Conservation (phyloP, 768 basidiomycete species). For the Kwoniella shandongensis region DNA sequence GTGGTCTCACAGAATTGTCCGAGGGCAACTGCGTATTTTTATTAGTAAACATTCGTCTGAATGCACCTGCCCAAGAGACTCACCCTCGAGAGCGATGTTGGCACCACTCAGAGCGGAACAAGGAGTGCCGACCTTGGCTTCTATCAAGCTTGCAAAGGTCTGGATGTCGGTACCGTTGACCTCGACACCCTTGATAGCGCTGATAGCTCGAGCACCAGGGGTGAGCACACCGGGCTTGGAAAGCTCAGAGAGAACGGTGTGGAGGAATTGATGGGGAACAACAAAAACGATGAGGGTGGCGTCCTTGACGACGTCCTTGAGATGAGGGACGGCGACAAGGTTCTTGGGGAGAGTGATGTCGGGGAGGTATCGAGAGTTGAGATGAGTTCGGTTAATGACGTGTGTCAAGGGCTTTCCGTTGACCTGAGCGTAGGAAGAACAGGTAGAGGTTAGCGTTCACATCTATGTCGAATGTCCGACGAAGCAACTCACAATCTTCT, state of each 20-base stretch:
- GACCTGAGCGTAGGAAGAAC: slow-evolving; percentile 39
- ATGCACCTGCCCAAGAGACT: too few species aligned
- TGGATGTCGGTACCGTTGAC: slow-evolving; percentile 55
- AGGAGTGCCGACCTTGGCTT: slow-evolving; percentile 53
- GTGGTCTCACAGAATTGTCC: slow-evolving; percentile 59
- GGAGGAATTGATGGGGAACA: slow-evolving; percentile 55
- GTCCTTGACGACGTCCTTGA: slow-evolving; percentile 55
- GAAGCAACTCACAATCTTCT: slow-evolving; percentile 54
- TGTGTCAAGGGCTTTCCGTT: slow-evolving; percentile 54
- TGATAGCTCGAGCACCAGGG: slow-evolving; percentile 54
- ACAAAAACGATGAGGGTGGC: slow-evolving; percentile 57
- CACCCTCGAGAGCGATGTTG: slow-evolving; percentile 56
- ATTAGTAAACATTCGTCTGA: not conserved
- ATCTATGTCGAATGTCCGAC: not conserved
- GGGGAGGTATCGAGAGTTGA: slow-evolving; percentile 56
- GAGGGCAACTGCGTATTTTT: slow-evolving; percentile 50
- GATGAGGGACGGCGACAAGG: slow-evolving; percentile 54
- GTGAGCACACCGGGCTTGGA: slow-evolving; percentile 43
- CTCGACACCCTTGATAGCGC: slow-evolving; percentile 58
- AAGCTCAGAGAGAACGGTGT: slow-evolving; percentile 46
- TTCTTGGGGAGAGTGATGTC: slow-evolving; percentile 55
- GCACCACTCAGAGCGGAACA: slow-evolving; percentile 57
- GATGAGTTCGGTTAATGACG: slow-evolving; percentile 57
- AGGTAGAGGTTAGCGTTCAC: not conserved
- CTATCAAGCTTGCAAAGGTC: slow-evolving; percentile 57